Conservation (phyloP, 805 yeast species). For the Teunomyces atbi region DNA sequence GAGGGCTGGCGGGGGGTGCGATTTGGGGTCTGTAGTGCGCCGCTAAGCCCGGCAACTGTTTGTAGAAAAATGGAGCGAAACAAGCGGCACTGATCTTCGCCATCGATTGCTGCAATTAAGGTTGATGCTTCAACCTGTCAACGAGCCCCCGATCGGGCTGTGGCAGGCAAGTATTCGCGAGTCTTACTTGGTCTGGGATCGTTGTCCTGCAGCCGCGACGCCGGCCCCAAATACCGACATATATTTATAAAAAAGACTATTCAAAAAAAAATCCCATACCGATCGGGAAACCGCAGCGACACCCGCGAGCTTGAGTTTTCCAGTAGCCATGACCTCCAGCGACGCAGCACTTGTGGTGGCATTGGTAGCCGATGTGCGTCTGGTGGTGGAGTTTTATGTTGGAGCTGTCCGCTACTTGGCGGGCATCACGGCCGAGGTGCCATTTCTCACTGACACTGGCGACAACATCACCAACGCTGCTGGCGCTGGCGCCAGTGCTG, state of each 20-base stretch:
- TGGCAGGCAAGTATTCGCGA: slow-evolving; percentile 1
- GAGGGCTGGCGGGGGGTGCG: too few species aligned
- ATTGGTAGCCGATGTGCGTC: neutral
- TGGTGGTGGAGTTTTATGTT: neutral
- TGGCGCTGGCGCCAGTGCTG: neutral
- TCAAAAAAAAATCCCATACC: too few species aligned
- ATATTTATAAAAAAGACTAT: neutral
- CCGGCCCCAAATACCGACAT: neutral
- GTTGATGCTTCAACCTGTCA: neutral
- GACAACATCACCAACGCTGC: too few species aligned
- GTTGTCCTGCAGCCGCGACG: slow-evolving; percentile 4
- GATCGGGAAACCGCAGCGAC: too few species aligned
- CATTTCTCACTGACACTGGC: neutral
- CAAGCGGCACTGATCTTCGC: too few species aligned
- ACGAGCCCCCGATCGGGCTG: neutral
- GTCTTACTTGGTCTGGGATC: neutral
- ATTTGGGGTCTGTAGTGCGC: too few species aligned
- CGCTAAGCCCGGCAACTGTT: too few species aligned
- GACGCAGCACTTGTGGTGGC: neutral
- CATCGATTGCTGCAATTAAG: too few species aligned
- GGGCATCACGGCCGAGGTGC: neutral
- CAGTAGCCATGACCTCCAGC: neutral
- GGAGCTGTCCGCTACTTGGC: neutral
- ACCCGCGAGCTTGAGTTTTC: too few species aligned
- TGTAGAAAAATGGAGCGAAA: too few species aligned